phyloP scores from a whole-genome alignment of 139 green algal genomes.

The Klebsormidium nitens region DNA sequence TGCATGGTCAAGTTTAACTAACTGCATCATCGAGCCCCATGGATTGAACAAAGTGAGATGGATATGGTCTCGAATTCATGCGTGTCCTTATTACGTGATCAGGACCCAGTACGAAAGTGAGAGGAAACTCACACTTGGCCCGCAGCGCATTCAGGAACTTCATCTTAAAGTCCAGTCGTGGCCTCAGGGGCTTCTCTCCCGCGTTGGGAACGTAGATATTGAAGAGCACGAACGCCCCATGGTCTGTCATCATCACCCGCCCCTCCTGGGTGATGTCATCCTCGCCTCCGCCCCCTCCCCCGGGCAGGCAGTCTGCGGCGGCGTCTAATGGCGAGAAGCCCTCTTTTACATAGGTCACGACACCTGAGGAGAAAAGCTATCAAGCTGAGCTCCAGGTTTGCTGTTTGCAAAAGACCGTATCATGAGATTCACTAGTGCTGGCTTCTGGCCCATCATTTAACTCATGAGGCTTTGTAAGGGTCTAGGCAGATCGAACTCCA shows the following conservation, averaged over 20 bases:
- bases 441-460: no score
- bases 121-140: constrained; percentile 26
- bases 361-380: constrained; percentile 27
- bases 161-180: constrained; percentile 35
- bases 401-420: no score
- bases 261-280: constrained; percentile 39
- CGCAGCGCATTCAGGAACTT: constrained; percentile 37
- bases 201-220: constrained; percentile 47
- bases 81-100: constrained; percentile 1
- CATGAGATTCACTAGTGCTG: no score
- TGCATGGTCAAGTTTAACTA: background rate
- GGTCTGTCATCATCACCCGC: constrained; percentile 39
- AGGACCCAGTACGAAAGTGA: background rate
- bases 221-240: constrained; percentile 43
- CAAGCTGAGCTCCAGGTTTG: no score
- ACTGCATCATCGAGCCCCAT: background rate
- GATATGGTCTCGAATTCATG: constrained; percentile 1
- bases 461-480: no score
- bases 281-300: background rate
- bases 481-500: no score
- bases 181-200: constrained; percentile 3
- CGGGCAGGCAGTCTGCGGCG: constrained; percentile 11
- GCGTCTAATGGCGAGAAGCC: constrained; percentile 22
- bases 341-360: constrained; percentile 37
- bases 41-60: background rate